Base-by-base conservation (phyloP, 2,329 filamentous ascomycete genomes). In the Beauveria medogensis region DNA sequence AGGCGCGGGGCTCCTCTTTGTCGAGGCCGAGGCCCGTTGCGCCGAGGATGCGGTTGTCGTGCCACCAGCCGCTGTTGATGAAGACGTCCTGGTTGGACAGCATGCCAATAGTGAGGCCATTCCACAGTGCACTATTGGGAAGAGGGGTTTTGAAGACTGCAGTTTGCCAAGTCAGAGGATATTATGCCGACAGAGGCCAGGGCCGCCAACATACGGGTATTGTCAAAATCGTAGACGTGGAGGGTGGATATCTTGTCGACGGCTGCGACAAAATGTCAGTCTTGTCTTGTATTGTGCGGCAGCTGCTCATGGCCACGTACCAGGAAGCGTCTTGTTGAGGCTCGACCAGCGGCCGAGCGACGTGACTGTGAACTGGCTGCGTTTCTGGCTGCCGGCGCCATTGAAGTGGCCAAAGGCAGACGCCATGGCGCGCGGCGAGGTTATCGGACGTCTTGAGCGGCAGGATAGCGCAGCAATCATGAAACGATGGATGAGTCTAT, bases 141-240 rank as follows among this genome's bases (percentile, higher is more conserved):
- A 96, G 78, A 6, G 94, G 94, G 16, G 90, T 96, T 68, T 88
- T 86, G 78, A 99, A 99, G 54, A 99, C 90, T 92, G 68, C 34
- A 37, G 34, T 10, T 37, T 24, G 47, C 47, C n/a, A 47, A 30
- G 24, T 46, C 60, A 48, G 51, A 65, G 26, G n/a, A 26, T 6
- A 46, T 34, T 9, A 26, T 6, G 34, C 34, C 12, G 30, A 22
- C 30, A 58, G 22, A 24, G 48, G 5, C 28, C 44, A 48, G 34
- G 55, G 44, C 24, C 30, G 54, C 60, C 43, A 55, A 65, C 87
- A 72, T 78, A 93, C 90, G 77, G 43, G 93, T 97, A 71, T 99
- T 97, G 75, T 99, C 94, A 73, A 97, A 99, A 74, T 99, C 94
- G 77, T 97, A 97, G 67, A 99, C 83, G 71, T 97, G 93, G 57